Base-by-base conservation (phyloP, 345 rosid genomes). In the Mercurialis annua region DNA sequence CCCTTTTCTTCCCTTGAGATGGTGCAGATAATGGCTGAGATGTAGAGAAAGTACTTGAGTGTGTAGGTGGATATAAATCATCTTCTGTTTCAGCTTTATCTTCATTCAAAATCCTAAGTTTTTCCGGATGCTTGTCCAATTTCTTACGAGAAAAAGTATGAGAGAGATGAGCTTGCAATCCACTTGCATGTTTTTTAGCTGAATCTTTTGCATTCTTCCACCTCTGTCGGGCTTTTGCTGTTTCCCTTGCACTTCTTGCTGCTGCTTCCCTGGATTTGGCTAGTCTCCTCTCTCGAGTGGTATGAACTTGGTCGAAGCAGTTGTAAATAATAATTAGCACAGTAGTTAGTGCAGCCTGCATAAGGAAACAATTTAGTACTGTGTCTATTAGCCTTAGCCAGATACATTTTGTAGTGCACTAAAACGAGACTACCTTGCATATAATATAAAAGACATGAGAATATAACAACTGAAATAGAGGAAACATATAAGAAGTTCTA, bases 261-360 rank as follows among this genome's bases (percentile, higher is more conserved):
- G 98, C 97, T 66, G 97, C 84, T 72, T 89, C 97, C 70, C 98
- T 86, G 64, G 96, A 83, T 65, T 91, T 87, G 8, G 98, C 88
- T 42, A 78, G 73, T 70, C 96, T 83, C 64, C 88, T 86, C 59
- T 90, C 92, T 72, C 95, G 84, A 30, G 83, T 85, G 34, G 85
- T 72, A 33, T 91, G 79, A 66, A 94, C 84, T 82, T 91, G 99
- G 66, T 86, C 99, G 15, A 92, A 91, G 71, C 92, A 94, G 54
- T 91, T 87, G 85, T 94, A 89, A 65, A 94, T 80, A 76, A 91
- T 84, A 57, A 94, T 87, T 11, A 94, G 82, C 59, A 91, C 70
- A 65, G 96, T 87, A 74, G 51, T 61, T 36, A 85, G 73, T 61
- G 88, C 96, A 75, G 81, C 90, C 99, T 91, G 85, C 79, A 84